These are phyloP conservation scores for Favolaschia claudopus DNA, from an alignment of 768 basidiomycete species.

Conservation along the genomic window DNA sequence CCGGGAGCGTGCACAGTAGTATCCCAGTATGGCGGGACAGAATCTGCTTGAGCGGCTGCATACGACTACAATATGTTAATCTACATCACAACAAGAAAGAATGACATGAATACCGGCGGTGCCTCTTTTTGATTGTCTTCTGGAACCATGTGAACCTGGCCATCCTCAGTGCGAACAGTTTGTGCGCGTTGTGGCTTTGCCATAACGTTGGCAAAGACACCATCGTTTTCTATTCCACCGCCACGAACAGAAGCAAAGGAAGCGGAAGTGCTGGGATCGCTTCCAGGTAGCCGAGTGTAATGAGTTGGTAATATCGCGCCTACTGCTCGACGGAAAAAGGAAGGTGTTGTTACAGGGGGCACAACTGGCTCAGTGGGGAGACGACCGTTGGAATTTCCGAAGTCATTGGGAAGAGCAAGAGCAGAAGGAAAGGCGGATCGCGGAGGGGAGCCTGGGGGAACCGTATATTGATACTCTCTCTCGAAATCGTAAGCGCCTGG, in stretches of 20 bases:
- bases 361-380: constrained; percentile 59
- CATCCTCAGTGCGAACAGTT: constrained; percentile 57
- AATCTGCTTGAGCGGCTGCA: constrained; percentile 84
- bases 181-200: constrained; percentile 77
- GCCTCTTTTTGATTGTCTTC: constrained; percentile 84
- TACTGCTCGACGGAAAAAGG: constrained; percentile 66
- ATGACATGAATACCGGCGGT: constrained; percentile 74
- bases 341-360: constrained; percentile 46
- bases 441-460: constrained; percentile 86
- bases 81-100: neutral
- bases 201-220: constrained; percentile 93
- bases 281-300: constrained; percentile 57
- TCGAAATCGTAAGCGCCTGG: constrained; percentile 81
- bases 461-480: constrained; percentile 74
- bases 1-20: constrained; percentile 89
- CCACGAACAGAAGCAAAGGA: constrained; percentile 54
- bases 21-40: constrained; percentile 96
- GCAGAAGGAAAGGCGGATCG: constrained; percentile 60
- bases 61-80: constrained; percentile 66
- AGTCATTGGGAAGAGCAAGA: constrained; percentile 67
- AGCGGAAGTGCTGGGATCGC: constrained; percentile 44
- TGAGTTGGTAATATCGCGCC: constrained; percentile 72
- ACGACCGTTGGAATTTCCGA: constrained; percentile 76
- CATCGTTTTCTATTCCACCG: constrained; percentile 85
- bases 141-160: constrained; percentile 69